A percentile compares a stretch with the other conserved stretches of the same genome.
Evolutionary conservation across 345 rosid genomes (phyloP).

Genomic region (Salix dunnii): DNA sequence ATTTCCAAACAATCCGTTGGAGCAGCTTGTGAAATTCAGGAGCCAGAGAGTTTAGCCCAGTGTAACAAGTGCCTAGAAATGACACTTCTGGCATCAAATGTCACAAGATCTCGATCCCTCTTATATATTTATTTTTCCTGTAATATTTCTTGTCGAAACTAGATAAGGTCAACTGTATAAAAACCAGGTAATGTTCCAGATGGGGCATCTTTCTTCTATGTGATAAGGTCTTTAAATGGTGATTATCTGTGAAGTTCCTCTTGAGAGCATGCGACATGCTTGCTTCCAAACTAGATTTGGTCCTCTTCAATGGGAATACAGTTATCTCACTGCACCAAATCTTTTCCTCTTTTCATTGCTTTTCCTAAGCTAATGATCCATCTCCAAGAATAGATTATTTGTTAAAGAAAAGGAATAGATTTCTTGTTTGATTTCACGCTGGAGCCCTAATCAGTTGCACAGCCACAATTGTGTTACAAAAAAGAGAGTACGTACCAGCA

Average conservation of each 20-base stretch:
- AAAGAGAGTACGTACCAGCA: neutral
- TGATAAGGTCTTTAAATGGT: too few relatives aligned
- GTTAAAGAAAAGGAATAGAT: too few relatives aligned
- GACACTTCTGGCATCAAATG: neutral
- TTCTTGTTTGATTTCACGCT: neutral
- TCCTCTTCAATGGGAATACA: neutral
- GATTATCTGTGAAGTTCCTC: neutral
- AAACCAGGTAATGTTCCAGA: neutral
- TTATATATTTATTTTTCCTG: neutral
- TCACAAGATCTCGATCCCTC: neutral
- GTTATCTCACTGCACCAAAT: neutral
- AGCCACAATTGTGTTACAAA: neutral
- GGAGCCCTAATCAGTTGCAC: neutral
- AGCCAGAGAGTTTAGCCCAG: constrained; percentile 51
- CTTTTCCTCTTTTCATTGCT: neutral
- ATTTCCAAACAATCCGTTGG: too few relatives aligned
- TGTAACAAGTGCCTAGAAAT: neutral
- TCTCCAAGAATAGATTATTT: neutral
- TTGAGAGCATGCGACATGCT: neutral
- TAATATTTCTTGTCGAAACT: neutral
- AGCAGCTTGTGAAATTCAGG: constrained; percentile 52
- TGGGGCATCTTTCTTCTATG: too few relatives aligned
- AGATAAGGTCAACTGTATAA: neutral
- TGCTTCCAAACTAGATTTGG: neutral
- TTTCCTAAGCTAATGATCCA: neutral